These are phyloP conservation scores for Alternaria longipes DNA, from an alignment of 2,329 filamentous ascomycete genomes.

Conservation along the genomic window DNA sequence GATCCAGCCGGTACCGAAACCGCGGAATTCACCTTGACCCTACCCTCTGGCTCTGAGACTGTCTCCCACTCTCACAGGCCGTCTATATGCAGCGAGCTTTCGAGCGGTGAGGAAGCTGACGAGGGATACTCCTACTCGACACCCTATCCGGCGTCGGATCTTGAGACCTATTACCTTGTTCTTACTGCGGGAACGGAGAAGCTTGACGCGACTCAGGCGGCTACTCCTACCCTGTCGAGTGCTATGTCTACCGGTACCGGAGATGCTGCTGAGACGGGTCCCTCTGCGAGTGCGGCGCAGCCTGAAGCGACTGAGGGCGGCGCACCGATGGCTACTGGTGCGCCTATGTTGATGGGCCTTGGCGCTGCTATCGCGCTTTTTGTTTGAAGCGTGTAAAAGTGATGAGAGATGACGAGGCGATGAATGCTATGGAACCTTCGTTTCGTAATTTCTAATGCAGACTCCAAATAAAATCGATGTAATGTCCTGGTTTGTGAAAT, in stretches of 20 bases:
- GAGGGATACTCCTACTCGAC: too few species aligned
- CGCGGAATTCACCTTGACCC: too few species aligned
- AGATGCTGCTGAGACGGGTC: not conserved
- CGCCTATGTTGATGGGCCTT: not conserved
- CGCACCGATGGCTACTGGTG: not conserved
- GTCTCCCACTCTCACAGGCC: too few species aligned
- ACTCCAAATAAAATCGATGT: too few species aligned
- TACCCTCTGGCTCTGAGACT: not conserved
- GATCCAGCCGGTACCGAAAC: not conserved
- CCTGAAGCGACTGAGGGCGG: not conserved
- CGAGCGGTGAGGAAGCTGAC: not conserved
- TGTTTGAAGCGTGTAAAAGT: not conserved
- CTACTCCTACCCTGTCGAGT: not conserved
- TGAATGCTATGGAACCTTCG: too few species aligned
- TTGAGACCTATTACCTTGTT: not conserved
- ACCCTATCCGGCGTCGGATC: not conserved
- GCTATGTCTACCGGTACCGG: not conserved
- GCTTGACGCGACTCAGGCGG: not conserved
- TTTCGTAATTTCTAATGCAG: not conserved
- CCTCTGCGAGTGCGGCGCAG: not conserved
- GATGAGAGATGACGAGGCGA: too few species aligned
- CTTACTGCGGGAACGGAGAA: constrained; percentile 5
- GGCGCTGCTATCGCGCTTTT: not conserved
- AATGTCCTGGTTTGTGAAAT: too few species aligned
- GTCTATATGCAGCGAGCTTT: not conserved